Evolutionary conservation across 768 basidiomycete species (phyloP), one percentile per base, ranked within the genome.

Genomic region (Gloeostereum incarnatum): DNA sequence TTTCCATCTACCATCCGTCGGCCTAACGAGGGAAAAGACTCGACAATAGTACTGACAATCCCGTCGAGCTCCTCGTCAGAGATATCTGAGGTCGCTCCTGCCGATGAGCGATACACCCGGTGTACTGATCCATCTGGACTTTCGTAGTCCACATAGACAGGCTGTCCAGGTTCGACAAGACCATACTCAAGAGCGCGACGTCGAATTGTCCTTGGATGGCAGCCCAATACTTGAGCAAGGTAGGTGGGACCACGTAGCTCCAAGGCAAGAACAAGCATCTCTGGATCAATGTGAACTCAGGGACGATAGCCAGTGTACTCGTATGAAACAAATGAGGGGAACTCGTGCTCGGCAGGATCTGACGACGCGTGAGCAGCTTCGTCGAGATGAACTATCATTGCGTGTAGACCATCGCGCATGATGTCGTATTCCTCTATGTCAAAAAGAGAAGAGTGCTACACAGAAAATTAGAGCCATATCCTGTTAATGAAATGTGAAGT

Each of bases 111-210:
- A 30, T 49, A 50, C 13, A 38, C 36, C 1, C 39, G 41, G 6
- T 33, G 20, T 13, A 24, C 13, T 2, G 34, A 23, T 0, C 47
- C 44, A 8, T 45, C 43, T 7, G 42, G 31, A 16, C 49, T 39
- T 9, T 35, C 19, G 11, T 31, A 24, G 3, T 42, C 35, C 5
- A 31, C 25, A 34, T 45, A 52, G 0, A 54, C 52, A 16, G 58
- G 52, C 0, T 21, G 32, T 0, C 44, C 42, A 19, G 56, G 50
- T 22, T 49, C 27, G 2, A 43, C 51, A 7, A 59, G 36, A 1
- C 50, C 50, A 27, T 41, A 44, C 6, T 59, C 54, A 4, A 59
- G 36, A 2, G 52, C 52, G 5, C 54, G 45, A 18, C 53, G 45
- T 2, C 47, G 48, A n/a, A 60, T 34, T 17, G 53, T 57, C 5